Conservation (phyloP, 495 filamentous ascomycete genomes). For the Terfezia claveryi region DNA sequence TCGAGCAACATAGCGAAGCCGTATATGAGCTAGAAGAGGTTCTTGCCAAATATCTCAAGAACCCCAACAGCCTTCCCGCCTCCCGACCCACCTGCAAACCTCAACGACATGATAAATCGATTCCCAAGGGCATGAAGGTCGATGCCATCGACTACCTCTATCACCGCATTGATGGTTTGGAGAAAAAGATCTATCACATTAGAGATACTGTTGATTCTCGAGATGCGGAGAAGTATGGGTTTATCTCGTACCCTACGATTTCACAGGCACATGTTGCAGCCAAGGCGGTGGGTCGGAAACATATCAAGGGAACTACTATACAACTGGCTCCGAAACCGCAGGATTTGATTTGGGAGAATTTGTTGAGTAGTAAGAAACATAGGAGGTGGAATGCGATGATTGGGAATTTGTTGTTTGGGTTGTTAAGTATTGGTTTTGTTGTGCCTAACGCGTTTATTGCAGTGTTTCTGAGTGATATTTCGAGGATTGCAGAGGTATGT, state of each 20-base stretch:
- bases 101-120: slow-evolving; percentile 44
- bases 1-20: slow-evolving; percentile 59
- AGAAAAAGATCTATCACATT: slow-evolving; percentile 63
- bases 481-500: slow-evolving; percentile 13
- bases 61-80: slow-evolving; percentile 58
- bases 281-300: slow-evolving; percentile 54
- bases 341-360: slow-evolving; percentile 92
- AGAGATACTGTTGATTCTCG: slow-evolving; percentile 63
- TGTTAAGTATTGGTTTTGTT: slow-evolving; percentile 72
- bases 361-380: slow-evolving; percentile 31
- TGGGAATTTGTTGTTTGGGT: slow-evolving; percentile 60
- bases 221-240: slow-evolving; percentile 74
- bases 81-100: slow-evolving; percentile 60
- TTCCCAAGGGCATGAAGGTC: slow-evolving; percentile 46
- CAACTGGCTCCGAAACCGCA: slow-evolving; percentile 63
- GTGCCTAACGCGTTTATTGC: slow-evolving; percentile 91
- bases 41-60: slow-evolving; percentile 71
- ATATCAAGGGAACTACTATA: slow-evolving; percentile 58
- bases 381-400: slow-evolving; percentile 50
- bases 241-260: slow-evolving; percentile 79
- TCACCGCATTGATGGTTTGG: slow-evolving; percentile 57
- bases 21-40: slow-evolving; percentile 65
- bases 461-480: slow-evolving; percentile 69
- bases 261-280: slow-evolving; percentile 74
- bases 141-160: slow-evolving; percentile 92